Conservation (phyloP, 2,329 filamentous ascomycete species). For the Apiospora saccharicola region DNA sequence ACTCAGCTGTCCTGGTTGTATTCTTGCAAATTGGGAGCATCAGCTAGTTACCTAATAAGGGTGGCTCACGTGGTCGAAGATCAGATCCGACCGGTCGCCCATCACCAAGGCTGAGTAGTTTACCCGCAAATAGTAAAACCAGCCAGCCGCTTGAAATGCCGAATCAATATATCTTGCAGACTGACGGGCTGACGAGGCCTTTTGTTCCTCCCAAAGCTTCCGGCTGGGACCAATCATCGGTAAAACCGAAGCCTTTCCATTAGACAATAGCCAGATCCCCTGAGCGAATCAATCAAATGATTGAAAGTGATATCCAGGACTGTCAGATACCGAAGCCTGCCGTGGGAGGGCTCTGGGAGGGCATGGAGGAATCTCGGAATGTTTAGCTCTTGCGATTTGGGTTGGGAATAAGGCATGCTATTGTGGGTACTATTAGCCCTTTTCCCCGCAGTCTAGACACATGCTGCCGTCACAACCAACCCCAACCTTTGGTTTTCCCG, state of each 20-base stretch:
- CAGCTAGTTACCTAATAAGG: background rate
- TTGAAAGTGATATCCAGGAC: background rate
- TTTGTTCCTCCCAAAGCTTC: background rate
- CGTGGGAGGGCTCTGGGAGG: background rate
- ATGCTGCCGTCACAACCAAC: slow-evolving; percentile 18
- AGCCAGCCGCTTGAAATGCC: background rate
- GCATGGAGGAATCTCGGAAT: slow-evolving; percentile 7
- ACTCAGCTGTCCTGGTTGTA: slow-evolving; percentile 32
- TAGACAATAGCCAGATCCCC: background rate
- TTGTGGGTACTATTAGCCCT: background rate
- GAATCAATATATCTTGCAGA: background rate
- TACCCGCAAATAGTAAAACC: slow-evolving; percentile 9
- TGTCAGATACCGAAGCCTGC: background rate
- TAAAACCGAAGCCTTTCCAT: background rate
- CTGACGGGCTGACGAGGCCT: background rate
- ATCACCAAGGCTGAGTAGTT: background rate
- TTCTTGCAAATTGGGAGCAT: slow-evolving; percentile 29
- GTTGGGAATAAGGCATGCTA: background rate
- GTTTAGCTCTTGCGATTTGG: slow-evolving; percentile 2
- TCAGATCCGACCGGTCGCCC: background rate
- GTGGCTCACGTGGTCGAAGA: background rate
- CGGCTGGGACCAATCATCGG: background rate
- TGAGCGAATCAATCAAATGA: background rate
- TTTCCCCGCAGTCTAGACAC: slow-evolving; percentile 13
- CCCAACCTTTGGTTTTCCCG: background rate